Percentiles rank a stretch among this genome's conserved stretches.
Evolutionary conservation across 2,329 filamentous ascomycete species (phyloP).

Genomic region (Pezicula carpinea): DNA sequence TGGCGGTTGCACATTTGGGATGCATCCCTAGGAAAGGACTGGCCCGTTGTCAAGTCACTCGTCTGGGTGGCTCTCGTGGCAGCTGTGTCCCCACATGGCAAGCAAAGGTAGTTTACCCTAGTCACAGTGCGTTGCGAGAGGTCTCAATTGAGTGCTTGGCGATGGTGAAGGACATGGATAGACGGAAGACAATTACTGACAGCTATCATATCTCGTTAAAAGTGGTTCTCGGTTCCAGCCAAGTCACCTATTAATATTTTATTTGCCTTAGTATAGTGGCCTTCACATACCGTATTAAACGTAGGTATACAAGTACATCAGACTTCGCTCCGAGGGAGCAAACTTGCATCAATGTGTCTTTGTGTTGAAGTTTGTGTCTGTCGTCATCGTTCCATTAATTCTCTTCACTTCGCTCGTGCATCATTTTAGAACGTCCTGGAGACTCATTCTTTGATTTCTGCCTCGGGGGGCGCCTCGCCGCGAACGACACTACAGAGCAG

Average conservation of each 20-base stretch:
- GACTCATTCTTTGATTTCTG: not conserved
- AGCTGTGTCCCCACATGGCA: too few species aligned
- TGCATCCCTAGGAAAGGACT: too few species aligned
- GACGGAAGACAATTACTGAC: not conserved
- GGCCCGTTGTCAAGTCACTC: too few species aligned
- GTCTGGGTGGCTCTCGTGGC: too few species aligned
- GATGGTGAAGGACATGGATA: not conserved
- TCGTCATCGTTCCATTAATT: not conserved
- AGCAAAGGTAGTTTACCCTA: too few species aligned
- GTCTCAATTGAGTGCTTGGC: too few species aligned
- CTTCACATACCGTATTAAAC: too few species aligned
- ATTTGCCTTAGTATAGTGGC: not conserved
- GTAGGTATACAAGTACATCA: not conserved
- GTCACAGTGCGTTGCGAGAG: too few species aligned
- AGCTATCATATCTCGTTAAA: not conserved
- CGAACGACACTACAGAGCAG: not conserved
- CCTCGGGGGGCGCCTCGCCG: constrained; percentile 5
- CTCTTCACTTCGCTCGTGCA: not conserved
- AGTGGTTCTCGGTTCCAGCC: constrained; percentile 2
- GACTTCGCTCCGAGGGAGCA: not conserved
- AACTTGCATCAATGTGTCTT: not conserved
- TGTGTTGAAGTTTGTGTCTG: not conserved
- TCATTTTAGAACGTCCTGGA: not conserved
- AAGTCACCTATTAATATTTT: constrained; percentile 1
- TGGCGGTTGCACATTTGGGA: too few species aligned